Percentiles rank a stretch among this genome's conserved stretches.
Conservation (phyloP, 495 filamentous ascomycete species). For the Hypoxylon cercidicola region DNA sequence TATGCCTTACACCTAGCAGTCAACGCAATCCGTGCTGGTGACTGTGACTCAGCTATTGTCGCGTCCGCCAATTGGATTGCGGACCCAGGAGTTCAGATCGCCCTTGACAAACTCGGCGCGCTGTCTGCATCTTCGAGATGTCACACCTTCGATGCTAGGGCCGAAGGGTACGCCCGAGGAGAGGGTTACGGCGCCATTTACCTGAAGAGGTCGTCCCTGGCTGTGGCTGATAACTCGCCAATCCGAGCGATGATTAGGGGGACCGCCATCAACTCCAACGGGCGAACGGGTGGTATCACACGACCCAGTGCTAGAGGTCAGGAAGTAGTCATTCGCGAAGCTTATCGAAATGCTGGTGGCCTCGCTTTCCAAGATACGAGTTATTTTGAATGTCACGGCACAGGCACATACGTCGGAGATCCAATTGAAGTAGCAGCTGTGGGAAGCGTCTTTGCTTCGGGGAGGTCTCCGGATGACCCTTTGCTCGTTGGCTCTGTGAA, state of each 20-base stretch:
- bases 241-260: conserved; percentile 68
- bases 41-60: conserved; percentile 60
- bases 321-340: conserved; percentile 56
- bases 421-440: conserved; percentile 53
- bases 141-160: conserved; percentile 59
- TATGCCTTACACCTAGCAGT: conserved; percentile 63
- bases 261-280: conserved; percentile 63
- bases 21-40: conserved; percentile 60
- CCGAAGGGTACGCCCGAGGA: conserved; percentile 72
- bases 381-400: conserved; percentile 65
- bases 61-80: conserved; percentile 56
- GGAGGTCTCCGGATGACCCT: conserved; percentile 4
- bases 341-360: conserved; percentile 49
- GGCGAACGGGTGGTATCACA: conserved; percentile 60
- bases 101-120: conserved; percentile 30
- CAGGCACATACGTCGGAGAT: conserved; percentile 68
- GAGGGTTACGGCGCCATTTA: conserved; percentile 64
- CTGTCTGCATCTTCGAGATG: conserved; percentile 45
- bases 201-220: conserved; percentile 66
- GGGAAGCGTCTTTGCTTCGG: conserved; percentile 1
- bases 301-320: conserved; percentile 61
- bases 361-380: conserved; percentile 52
- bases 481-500: conserved; percentile 36
- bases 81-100: conserved; percentile 49
- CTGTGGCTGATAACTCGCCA: conserved; percentile 53